A percentile compares a stretch with the other conserved stretches of the same genome.
phyloP scores from a whole-genome alignment of 352 stramenopile genomes.

The Phytophthora foliorum region DNA sequence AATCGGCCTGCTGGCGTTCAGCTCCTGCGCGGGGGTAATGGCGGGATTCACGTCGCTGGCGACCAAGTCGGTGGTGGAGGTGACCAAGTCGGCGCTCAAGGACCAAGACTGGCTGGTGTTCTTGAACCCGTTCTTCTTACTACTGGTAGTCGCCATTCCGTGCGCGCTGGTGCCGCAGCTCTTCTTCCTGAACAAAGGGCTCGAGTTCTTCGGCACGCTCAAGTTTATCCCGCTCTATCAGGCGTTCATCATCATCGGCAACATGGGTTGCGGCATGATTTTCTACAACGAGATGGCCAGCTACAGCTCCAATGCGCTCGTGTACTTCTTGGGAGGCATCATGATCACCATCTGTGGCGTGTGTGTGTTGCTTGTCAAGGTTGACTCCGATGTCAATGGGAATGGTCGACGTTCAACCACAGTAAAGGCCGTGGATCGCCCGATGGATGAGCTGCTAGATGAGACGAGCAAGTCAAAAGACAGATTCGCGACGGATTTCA shows the following conservation, averaged over 20 bases:
- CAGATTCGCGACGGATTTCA: slow-evolving; percentile 54
- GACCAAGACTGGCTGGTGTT: slow-evolving; percentile 55
- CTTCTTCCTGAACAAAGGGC: slow-evolving; percentile 83
- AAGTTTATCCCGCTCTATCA: slow-evolving; percentile 88
- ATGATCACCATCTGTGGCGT: slow-evolving; percentile 69
- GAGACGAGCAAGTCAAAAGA: slow-evolving; percentile 23
- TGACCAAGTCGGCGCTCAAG: slow-evolving; percentile 58
- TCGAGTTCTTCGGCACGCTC: slow-evolving; percentile 83
- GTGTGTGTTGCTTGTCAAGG: slow-evolving; percentile 70
- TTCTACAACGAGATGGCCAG: slow-evolving; percentile 85
- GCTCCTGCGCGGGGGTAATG: slow-evolving; percentile 80
- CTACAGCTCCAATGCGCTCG: slow-evolving; percentile 56
- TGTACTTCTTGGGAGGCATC: slow-evolving; percentile 65
- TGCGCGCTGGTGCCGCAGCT: slow-evolving; percentile 71
- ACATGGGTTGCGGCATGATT: slow-evolving; percentile 78
- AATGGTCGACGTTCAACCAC: slow-evolving; percentile 18
- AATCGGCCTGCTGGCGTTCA: slow-evolving; percentile 72
- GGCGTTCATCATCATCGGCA: slow-evolving; percentile 86
- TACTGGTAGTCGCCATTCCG: slow-evolving; percentile 68
- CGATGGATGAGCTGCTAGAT: slow-evolving; percentile 38
- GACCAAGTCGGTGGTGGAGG: slow-evolving; percentile 80
- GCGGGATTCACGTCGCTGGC: slow-evolving; percentile 80
- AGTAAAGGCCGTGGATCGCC: slow-evolving; percentile 36
- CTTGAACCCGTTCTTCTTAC: slow-evolving; percentile 75
- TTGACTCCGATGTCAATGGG: slow-evolving; percentile 31